Evolutionary conservation across 176 grass and related monocot species (phyloP).

Genomic region (Cenchrus americanus): DNA sequence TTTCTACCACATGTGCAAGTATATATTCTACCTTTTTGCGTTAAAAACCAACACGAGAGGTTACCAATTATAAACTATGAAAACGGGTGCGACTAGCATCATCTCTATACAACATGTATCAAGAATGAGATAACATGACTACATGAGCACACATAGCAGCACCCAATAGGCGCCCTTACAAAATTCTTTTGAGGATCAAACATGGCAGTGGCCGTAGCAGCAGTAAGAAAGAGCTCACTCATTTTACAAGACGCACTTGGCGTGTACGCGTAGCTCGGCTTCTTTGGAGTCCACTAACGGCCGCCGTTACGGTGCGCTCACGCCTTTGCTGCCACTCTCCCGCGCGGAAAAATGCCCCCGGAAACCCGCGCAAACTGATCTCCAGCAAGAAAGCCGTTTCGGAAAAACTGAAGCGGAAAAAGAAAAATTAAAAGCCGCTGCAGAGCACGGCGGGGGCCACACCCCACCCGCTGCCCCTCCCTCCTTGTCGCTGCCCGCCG

Average conservation of each 20-base stretch:
- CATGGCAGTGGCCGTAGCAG: background rate
- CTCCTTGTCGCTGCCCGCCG: background rate
- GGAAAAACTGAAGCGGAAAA: background rate
- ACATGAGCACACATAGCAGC: background rate
- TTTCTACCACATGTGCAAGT: background rate
- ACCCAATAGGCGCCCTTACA: no score
- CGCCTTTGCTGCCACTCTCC: background rate
- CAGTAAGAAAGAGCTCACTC: background rate
- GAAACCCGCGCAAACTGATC: constrained; percentile 31
- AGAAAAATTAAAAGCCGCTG: background rate
- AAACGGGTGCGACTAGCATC: no score
- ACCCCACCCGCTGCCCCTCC: background rate
- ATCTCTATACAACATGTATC: background rate
- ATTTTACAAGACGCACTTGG: background rate
- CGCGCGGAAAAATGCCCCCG: constrained; percentile 14
- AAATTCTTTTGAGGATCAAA: no score
- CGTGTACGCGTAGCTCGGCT: background rate
- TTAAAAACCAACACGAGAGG: background rate
- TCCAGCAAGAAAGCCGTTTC: background rate
- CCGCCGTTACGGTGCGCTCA: constrained; percentile 24
- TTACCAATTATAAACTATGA: background rate
- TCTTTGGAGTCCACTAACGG: background rate
- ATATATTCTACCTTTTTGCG: background rate
- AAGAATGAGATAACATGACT: background rate
- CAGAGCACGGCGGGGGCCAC: background rate